Base-by-base conservation (phyloP, 75 land plant genomes). In the Pinus albicaulis region DNA sequence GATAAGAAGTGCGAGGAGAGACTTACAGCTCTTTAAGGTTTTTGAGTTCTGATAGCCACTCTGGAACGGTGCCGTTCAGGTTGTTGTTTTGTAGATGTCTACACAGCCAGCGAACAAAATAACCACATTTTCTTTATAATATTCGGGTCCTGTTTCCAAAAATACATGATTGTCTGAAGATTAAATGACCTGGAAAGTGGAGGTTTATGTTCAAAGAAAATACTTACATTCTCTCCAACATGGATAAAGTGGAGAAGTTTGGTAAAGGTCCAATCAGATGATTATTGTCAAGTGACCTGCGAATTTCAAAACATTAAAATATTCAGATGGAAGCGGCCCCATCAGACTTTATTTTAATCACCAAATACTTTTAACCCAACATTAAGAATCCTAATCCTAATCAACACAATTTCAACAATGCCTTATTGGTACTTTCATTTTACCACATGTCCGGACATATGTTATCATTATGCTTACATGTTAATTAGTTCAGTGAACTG, bases 41-140 rank as follows among this genome's bases (percentile, higher is more conserved):
- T 7, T 16, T n/a, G 4, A 68, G 71, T 68, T 68, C 22, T 7
- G 71, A 68, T 10, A 68, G 48, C 44, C 71, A 36, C 11, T 38
- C 12, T 48, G 53, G 53, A 48, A 48, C 20, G 41, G 71, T 22
- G 11, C 71, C 71, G n/a, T 41, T 38, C 52, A 68, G 41, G 23
- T 38, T 68, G 71, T 68, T 68, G 19, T 68, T 68, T 41, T 68
- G 71, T 41, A 68, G 52, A 68, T 68, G 71, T 44, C 52, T 68
- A 20, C 52, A 36, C 38, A 15, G 17, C 10, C 16, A 38, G 1
- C 11, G 13, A 68, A 14, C n/a, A 20, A n/a, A 36, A 15, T 36
- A 5, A 38, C 7, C 53, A 10, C 12, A 48, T 8, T 48, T 48
- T 7, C 11, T 2, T 48, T 10, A 10, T 48, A 48, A 48, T 48